These are phyloP conservation scores for Euryodendron excelsum DNA, from an alignment of 148 eudicot species.

Conservation along the genomic window DNA sequence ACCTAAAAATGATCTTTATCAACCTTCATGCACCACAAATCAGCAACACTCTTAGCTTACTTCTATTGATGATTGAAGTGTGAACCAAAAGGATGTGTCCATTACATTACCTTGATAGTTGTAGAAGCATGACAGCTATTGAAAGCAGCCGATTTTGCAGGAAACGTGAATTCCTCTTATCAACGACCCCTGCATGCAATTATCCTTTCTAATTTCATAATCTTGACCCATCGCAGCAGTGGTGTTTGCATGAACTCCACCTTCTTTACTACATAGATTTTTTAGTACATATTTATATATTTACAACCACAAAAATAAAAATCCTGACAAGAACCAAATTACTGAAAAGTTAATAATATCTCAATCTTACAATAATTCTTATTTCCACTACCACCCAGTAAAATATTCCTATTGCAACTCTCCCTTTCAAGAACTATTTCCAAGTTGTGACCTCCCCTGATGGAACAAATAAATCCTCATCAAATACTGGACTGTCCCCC, in stretches of 20 bases:
- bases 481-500: too few species aligned
- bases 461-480: too few species aligned
- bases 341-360: too few species aligned
- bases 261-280: slow-evolving; percentile 22
- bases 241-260: slow-evolving; percentile 17
- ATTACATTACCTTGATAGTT: slow-evolving; percentile 63
- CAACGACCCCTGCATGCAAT: slow-evolving; percentile 31
- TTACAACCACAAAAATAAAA: too few species aligned
- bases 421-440: too few species aligned
- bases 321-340: too few species aligned
- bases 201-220: slow-evolving; percentile 16
- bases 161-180: slow-evolving; percentile 66
- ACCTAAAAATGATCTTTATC: too few species aligned
- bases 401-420: too few species aligned
- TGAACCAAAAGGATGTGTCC: background rate
- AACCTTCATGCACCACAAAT: slow-evolving; percentile 40
- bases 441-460: too few species aligned
- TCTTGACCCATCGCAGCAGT: slow-evolving; percentile 12
- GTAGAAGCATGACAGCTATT: slow-evolving; percentile 88
- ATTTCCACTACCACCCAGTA: too few species aligned
- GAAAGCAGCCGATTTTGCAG: slow-evolving; percentile 59
- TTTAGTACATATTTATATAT: background rate
- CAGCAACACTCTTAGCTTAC: background rate
- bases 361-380: too few species aligned
- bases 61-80: background rate